A percentile compares a stretch with the other conserved stretches of the same genome.
Conservation (phyloP, 169 alveolate species). For the Perkinsus olseni region DNA sequence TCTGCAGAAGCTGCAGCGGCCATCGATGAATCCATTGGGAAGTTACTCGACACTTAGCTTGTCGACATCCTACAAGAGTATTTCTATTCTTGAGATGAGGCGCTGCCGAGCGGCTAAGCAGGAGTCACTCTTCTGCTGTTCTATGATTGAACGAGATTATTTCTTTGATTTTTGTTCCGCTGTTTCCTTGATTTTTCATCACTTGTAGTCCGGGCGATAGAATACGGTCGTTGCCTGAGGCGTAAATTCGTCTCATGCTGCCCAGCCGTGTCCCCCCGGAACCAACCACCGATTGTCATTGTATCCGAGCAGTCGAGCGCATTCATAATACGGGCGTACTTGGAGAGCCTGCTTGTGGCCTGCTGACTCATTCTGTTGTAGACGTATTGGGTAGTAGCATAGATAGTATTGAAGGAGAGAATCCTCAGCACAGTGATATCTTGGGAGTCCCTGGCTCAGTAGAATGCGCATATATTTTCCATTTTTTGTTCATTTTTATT, state of each 20-base stretch:
- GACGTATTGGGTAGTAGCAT: neutral
- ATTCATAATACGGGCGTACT: neutral
- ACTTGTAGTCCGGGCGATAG: too few relatives aligned
- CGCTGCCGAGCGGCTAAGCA: too few relatives aligned
- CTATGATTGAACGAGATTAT: too few relatives aligned
- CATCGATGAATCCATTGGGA: neutral
- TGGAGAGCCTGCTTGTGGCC: neutral
- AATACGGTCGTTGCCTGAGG: too few relatives aligned
- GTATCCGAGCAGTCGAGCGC: neutral
- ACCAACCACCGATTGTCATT: neutral
- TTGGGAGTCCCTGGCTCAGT: neutral
- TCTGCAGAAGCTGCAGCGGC: conserved; percentile 1
- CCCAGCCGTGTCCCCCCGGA: too few relatives aligned
- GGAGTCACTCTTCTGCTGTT: too few relatives aligned
- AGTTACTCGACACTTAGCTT: neutral
- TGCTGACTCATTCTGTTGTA: neutral
- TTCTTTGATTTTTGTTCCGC: too few relatives aligned
- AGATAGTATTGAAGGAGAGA: neutral
- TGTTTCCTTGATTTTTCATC: too few relatives aligned
- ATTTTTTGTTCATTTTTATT: neutral
- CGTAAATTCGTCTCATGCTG: too few relatives aligned
- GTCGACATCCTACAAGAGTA: too few relatives aligned
- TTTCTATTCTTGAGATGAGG: too few relatives aligned
- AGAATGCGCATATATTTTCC: neutral
- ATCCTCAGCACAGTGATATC: neutral